phyloP scores from a whole-genome alignment of 257 asterid genomes.

The Fraxinus quadrangulata region DNA sequence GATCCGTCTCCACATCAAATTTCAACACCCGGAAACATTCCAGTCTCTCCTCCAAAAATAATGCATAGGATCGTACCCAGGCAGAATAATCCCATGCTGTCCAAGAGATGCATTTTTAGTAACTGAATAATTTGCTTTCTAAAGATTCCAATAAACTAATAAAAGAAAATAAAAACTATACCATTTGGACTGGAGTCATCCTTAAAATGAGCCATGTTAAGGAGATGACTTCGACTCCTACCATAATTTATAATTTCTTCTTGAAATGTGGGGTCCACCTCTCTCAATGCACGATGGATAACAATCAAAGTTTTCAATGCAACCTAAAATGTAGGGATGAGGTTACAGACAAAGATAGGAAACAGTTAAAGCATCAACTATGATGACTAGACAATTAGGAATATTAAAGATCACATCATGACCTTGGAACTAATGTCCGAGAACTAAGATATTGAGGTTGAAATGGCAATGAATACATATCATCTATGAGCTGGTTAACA shows the following conservation, averaged over 20 bases:
- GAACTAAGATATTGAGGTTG: no score
- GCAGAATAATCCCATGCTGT: slow-evolving; percentile 98
- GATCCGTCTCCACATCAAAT: slow-evolving; percentile 83
- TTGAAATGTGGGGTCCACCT: slow-evolving; percentile 95
- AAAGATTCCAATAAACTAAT: slow-evolving; percentile 7
- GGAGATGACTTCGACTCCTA: slow-evolving; percentile 77
- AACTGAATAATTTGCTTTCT: slow-evolving; percentile 12
- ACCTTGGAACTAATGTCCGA: no score
- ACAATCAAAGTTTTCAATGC: slow-evolving; percentile 95
- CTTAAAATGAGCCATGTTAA: slow-evolving; percentile 88
- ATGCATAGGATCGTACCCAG: slow-evolving; percentile 89
- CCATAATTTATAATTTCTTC: slow-evolving; percentile 89
- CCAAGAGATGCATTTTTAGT: slow-evolving; percentile 26
- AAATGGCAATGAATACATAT: background rate
- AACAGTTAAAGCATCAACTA: background rate
- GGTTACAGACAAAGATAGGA: background rate
- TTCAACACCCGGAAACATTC: slow-evolving; percentile 88
- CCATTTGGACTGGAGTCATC: slow-evolving; percentile 98
- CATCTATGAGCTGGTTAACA: background rate
- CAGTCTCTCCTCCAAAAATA: slow-evolving; percentile 94
- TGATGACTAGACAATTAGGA: background rate
- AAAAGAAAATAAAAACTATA: slow-evolving; percentile 31
- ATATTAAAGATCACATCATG: background rate
- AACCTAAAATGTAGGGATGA: slow-evolving; percentile 51
- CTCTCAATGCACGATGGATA: slow-evolving; percentile 95